Base-by-base conservation (phyloP, 257 asterid species). In the Lavandula angustifolia region DNA sequence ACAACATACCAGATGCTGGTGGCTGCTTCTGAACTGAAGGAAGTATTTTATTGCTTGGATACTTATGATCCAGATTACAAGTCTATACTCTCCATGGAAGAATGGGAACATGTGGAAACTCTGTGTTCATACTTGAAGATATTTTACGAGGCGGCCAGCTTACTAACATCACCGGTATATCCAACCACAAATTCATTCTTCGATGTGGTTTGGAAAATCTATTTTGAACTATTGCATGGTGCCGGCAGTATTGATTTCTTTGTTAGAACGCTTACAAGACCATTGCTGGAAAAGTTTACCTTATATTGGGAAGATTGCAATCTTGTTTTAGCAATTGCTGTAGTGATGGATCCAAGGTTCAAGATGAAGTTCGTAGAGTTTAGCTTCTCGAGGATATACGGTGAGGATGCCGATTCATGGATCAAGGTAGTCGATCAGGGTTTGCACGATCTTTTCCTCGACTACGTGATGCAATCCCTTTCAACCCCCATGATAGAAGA, bases 1-100 rank as follows among this genome's bases (percentile, higher is more conserved):
- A 82, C 95, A n/a, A 89, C 99, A 3, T 92, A 87, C 70, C 81
- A 82, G 41, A 92, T 92, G 99, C 75, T 92, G 81, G 49, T 77
- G 54, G 85, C 92, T 41, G 96, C 99, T 67, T 81, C 79, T 57
- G 97, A 92, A 42, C 61, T 87, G 2, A 86, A 84, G 81, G 88
- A 89, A 69, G 96, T 85, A 8, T 89, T 92, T 75, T 75, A 69
- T 48, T 82, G 88, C 74, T 75, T 92, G 50, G 95, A 87, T 55
- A 73, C 85, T 57, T 77, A 47, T 11, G 97, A 86, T 75, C 87
- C 82, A 34, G 88, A 85, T 56, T 88, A 86, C 65, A 63, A 35
- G 59, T 32, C 56, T 6, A 71, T 79, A 42, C 81, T 75, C 16
- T 69, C 95, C 5, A 64, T 66, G 76, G 92, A 81, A 54, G 99